These are phyloP conservation scores for Berberis thunbergii DNA, from an alignment of 164 flowering plant genomes.

Conservation along the genomic window DNA sequence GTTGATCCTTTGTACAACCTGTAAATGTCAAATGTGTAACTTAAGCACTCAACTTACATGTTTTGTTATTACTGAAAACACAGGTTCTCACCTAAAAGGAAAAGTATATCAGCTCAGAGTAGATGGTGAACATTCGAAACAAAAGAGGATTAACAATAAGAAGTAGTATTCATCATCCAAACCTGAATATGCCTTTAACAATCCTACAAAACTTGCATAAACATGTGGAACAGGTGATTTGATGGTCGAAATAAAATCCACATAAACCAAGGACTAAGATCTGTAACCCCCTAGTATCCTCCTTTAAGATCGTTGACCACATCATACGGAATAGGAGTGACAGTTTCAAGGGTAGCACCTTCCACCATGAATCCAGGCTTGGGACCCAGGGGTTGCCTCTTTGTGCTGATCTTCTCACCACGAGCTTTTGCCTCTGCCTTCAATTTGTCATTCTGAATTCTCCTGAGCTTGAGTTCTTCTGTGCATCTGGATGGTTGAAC, in stretches of 20 bases:
- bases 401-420: slow-evolving; percentile 69
- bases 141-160: too few species aligned
- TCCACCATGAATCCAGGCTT: slow-evolving; percentile 92
- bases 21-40: too few species aligned
- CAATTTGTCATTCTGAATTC: slow-evolving; percentile 45
- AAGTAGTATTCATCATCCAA: neutral
- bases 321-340: slow-evolving; percentile 77
- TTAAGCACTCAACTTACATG: too few species aligned
- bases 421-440: slow-evolving; percentile 67
- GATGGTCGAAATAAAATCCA: neutral
- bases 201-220: too few species aligned
- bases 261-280: neutral
- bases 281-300: neutral
- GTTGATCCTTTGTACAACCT: too few species aligned
- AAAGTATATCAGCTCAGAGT: too few species aligned
- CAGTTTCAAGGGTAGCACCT: slow-evolving; percentile 68
- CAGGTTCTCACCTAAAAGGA: too few species aligned
- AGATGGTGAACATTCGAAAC: too few species aligned
- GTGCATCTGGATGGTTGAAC: slow-evolving; percentile 65
- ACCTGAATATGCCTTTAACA: neutral
- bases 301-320: slow-evolving; percentile 37
- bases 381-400: slow-evolving; percentile 73
- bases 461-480: slow-evolving; percentile 51
- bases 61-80: too few species aligned
- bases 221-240: too few species aligned